Evolutionary conservation across 192 early-diverging fungal species (phyloP), one percentile per base, ranked within the genome.

Genomic region (Rhizophagus sp.): DNA sequence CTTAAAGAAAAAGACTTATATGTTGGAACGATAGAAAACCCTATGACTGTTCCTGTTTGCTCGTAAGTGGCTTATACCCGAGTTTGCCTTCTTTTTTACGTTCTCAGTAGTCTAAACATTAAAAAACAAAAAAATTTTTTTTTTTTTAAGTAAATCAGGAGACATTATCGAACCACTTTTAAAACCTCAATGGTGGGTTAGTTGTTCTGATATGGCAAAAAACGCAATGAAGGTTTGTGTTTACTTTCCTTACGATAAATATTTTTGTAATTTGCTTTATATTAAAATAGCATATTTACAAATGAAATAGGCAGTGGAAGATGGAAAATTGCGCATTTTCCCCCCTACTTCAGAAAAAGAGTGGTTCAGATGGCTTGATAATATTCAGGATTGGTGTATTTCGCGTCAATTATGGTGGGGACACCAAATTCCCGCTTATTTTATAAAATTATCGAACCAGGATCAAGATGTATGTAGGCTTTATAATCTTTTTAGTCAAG

Each of bases 351-450:
- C 95, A 7, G 95, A 98, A 82, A 94, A 87, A 73, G 97, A 99
- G 52, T 99, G 94, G 95, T 99, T 95, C 93, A 88, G 91, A 77
- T 98, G 97, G 98, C 89, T 99, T 80, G 93, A 90, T 62, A 94
- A 95, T 88, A 96, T 96, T 83, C 94, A 97, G 81, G 97, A 98
- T 84, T 99, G 98, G 98, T 99, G 98, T 81, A 93, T 99, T 62
- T 98, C 96, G 13, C 94, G 98, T 76, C 98, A 99, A 86, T 89
- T 99, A 67, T 99, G 98, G 98, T 99, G 98, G 98, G 98, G 98
- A 75, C 96, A 98, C 80, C 93, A 95, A 80, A 88, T 98, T 27
- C 98, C 98, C 30, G 96, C 96, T 5, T 99, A 98, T 88, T 96
- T 95, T 84, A 91, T 98, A 81, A 87, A 87, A n/a, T 89, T 98